phyloP scores from a whole-genome alignment of 352 stramenopile species.

The Thalassiosira ordinaria region DNA sequence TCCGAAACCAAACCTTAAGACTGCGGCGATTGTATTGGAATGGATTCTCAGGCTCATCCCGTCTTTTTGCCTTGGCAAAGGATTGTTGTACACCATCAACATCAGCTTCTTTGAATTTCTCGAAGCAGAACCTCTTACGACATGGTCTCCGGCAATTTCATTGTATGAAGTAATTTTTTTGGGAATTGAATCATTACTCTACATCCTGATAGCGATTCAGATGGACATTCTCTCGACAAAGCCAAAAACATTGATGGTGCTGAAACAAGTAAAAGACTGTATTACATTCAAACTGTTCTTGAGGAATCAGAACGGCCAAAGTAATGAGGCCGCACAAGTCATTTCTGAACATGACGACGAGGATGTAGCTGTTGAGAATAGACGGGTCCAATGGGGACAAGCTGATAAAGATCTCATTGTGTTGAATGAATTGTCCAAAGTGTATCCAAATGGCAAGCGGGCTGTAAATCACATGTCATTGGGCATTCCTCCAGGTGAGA shows the following conservation, averaged over 20 bases:
- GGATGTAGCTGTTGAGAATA: conserved; percentile 77
- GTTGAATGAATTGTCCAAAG: conserved; percentile 88
- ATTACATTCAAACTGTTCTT: conserved; percentile 42
- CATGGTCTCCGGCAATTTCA: conserved; percentile 62
- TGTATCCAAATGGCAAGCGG: conserved; percentile 81
- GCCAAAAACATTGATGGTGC: conserved; percentile 53
- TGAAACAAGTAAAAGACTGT: conserved; percentile 53
- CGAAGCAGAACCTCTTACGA: conserved; percentile 45
- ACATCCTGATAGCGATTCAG: conserved; percentile 71
- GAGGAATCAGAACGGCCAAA: background rate
- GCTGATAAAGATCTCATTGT: conserved; percentile 81
- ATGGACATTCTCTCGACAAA: conserved; percentile 77
- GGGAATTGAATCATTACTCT: conserved; percentile 65
- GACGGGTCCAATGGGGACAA: conserved; percentile 62
- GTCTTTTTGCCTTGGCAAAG: conserved; percentile 74
- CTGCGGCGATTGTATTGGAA: conserved; percentile 59
- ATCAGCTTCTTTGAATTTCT: conserved; percentile 62
- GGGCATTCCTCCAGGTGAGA: conserved; percentile 81
- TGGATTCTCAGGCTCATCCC: conserved; percentile 75
- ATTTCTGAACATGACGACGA: conserved; percentile 56
- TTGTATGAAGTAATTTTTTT: conserved; percentile 79
- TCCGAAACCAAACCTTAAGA: conserved; percentile 57
- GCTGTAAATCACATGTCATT: conserved; percentile 81
- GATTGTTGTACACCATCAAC: conserved; percentile 75
- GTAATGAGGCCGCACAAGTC: conserved; percentile 33